Evolutionary conservation across 345 rosid species (phyloP).

Genomic region (Melaleuca quinquenervia): DNA sequence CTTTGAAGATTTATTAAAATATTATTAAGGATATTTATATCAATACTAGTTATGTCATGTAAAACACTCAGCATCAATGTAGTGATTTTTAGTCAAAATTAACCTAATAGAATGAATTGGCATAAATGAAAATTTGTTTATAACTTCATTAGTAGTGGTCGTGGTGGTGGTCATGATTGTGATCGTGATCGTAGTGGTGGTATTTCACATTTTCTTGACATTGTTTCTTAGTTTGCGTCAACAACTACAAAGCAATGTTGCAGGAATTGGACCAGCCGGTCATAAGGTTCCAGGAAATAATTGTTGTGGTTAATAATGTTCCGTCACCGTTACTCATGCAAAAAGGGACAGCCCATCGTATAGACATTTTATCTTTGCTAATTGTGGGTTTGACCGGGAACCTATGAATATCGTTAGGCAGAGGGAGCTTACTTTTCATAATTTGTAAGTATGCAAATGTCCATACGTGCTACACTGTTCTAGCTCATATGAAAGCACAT

Average conservation of each 20-base stretch:
- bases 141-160: too few relatives aligned
- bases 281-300: not conserved
- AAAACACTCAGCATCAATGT: too few relatives aligned
- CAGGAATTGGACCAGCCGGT: not conserved
- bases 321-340: not conserved
- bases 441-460: not conserved
- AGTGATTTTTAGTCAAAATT: too few relatives aligned
- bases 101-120: too few relatives aligned
- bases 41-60: too few relatives aligned
- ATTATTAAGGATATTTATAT: too few relatives aligned
- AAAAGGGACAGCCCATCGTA: not conserved
- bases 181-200: accelerated
- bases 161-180: too few relatives aligned
- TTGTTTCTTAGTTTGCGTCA: not conserved
- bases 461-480: not conserved
- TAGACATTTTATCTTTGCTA: not conserved
- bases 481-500: not conserved
- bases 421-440: not conserved
- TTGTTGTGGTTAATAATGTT: not conserved
- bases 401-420: not conserved
- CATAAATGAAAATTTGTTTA: too few relatives aligned
- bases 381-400: not conserved
- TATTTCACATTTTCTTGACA: not conserved
- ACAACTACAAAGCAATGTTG: not conserved
- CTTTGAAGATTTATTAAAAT: too few relatives aligned